phyloP scores from a whole-genome alignment of 352 stramenopile species.

The Globisporangium abappressorium region DNA sequence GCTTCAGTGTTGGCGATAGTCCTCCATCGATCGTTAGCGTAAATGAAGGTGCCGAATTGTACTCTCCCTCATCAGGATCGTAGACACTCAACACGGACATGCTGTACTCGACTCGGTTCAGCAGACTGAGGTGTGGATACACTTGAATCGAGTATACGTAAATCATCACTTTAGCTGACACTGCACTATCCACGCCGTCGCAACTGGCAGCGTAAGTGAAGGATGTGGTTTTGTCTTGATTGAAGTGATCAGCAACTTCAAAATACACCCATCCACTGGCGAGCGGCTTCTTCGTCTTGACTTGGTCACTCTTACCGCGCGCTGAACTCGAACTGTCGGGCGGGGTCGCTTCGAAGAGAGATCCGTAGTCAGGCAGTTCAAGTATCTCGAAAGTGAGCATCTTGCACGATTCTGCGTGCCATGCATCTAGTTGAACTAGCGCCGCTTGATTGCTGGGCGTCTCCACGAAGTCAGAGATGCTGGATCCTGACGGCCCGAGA shows the following conservation, averaged over 20 bases:
- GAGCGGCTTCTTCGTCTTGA: neutral
- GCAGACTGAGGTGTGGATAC: conserved; percentile 24
- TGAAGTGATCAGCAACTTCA: conserved; percentile 7
- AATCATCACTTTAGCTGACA: conserved; percentile 2
- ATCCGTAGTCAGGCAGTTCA: conserved; percentile 13
- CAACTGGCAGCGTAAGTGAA: conserved; percentile 14
- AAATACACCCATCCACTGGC: conserved; percentile 12
- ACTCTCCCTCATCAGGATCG: conserved; percentile 34
- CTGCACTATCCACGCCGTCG: conserved; percentile 6
- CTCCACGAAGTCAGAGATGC: conserved; percentile 9
- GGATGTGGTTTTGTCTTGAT: conserved; percentile 7
- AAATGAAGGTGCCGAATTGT: conserved; percentile 26
- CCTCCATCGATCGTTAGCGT: conserved; percentile 17
- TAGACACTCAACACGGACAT: conserved; percentile 19
- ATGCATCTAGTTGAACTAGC: conserved; percentile 5
- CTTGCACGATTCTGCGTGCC: conserved; percentile 3
- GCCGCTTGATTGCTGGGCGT: conserved; percentile 1
- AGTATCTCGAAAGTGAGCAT: conserved; percentile 11
- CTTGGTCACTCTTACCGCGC: neutral
- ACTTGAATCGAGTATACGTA: conserved; percentile 7
- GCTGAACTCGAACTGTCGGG: neutral
- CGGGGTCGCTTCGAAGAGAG: neutral
- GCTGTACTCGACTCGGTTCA: conserved; percentile 21
- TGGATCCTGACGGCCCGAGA: conserved; percentile 15
- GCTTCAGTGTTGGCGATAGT: conserved; percentile 10